Percentiles rank a stretch among this genome's conserved stretches.
phyloP scores from a whole-genome alignment of 148 eudicot genomes.

The Dysphania ambrosioides region DNA sequence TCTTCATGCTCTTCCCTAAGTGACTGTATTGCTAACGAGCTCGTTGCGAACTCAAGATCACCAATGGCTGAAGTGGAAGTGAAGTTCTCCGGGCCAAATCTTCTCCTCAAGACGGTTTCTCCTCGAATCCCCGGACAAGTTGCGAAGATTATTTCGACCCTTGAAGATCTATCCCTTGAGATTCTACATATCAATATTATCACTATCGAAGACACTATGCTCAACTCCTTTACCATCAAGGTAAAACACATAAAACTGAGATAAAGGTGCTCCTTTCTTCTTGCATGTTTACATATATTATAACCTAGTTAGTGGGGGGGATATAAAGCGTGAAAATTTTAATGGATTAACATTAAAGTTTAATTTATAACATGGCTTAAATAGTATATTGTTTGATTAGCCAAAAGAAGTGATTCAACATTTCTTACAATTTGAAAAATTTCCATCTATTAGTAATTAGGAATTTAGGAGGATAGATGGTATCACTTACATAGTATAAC shows the following conservation, averaged over 20 bases:
- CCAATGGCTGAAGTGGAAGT: constrained; percentile 83
- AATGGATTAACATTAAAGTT: too few species aligned
- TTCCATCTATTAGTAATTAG: too few species aligned
- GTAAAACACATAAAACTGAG: constrained; percentile 44
- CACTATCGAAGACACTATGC: constrained; percentile 69
- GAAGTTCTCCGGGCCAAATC: constrained; percentile 70
- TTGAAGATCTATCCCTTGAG: constrained; percentile 72
- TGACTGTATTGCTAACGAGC: constrained; percentile 51
- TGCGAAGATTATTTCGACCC: constrained; percentile 55
- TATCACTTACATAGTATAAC: too few species aligned
- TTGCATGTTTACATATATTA: too few species aligned
- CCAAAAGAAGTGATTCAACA: too few species aligned
- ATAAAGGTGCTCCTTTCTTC: not conserved
- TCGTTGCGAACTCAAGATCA: constrained; percentile 70
- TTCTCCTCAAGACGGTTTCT: constrained; percentile 65
- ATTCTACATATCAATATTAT: constrained; percentile 61
- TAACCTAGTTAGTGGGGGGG: too few species aligned
- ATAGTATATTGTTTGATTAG: too few species aligned
- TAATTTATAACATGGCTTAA: too few species aligned
- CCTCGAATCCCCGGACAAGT: constrained; percentile 64
- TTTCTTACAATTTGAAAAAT: too few species aligned
- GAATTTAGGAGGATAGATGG: too few species aligned
- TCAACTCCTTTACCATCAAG: constrained; percentile 84
- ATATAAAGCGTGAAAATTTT: too few species aligned
- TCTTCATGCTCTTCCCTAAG: constrained; percentile 44